Evolutionary conservation across 2,329 filamentous ascomycete species (phyloP), one percentile per base, ranked within the genome.

Genomic region (Arthrobotrys pseudoclavata): DNA sequence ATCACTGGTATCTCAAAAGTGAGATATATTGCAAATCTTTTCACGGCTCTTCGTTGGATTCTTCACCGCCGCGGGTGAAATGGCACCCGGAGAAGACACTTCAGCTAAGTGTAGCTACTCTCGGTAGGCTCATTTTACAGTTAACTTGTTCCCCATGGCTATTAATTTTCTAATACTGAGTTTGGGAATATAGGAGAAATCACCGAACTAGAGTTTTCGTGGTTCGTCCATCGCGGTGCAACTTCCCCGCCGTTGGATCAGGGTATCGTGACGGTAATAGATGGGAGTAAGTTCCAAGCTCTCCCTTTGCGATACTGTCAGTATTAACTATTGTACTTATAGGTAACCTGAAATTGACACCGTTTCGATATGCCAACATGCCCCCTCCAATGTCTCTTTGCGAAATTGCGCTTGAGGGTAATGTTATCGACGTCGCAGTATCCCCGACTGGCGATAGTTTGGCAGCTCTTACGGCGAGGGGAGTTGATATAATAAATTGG

Each of bases 1-100:
- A 99, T 81, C 93, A 98, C 83, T 99, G 96, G 89, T 98, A 98
- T 83, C 86, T 99, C 15, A 99, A 99, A 85, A 94, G 97, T 83
- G 94, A 97, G 82, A 86, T 97, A 5, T 77, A 81, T 24, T 62
- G 37, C 29, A 47, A 71, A 48, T 22, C 45, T 6, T 18, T 13
- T 15, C 9, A 10, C 10, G 24, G 10, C 5, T 13, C 18, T 10
- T 34, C 50, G n/a, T 45, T 24, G 20, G 26, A 15, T 9, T 18
- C 9, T 3, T 31, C 50, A 12, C 50, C 60, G 3, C 52, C 48
- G 12, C 37, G 31, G 53, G 69, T 79, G 50, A 72, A 76, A 37
- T 99, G 96, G 96, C 93, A 99, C 83, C 89, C 93, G 0, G 96
- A 98, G 82, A 94, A 92, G 83, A 85, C 94, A 2, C 85, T 97